A percentile compares a stretch with the other conserved stretches of the same genome.
Evolutionary conservation across 163 green algal genomes (phyloP).

Genomic region (Picocystis sp.): DNA sequence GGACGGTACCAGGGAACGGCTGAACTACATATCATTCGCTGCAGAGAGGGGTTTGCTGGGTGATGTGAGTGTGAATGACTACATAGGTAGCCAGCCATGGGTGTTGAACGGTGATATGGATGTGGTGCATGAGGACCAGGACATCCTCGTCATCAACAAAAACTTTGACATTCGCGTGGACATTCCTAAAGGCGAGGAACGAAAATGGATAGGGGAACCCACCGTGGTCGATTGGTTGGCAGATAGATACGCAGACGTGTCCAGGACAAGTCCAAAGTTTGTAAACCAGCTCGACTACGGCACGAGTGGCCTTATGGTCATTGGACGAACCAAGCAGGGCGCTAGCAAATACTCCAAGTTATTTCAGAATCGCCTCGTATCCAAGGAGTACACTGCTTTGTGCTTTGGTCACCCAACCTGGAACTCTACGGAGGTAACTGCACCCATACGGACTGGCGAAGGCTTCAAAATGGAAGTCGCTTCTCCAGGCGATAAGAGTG

Average conservation of each 20-base stretch:
- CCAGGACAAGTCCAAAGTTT: constrained; percentile 2
- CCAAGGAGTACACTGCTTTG: constrained; percentile 10
- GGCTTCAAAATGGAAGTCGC: constrained; percentile 9
- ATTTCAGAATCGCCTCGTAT: constrained; percentile 2
- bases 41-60: too few relatives aligned
- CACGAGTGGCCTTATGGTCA: constrained; percentile 9
- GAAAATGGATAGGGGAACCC: constrained; percentile 2
- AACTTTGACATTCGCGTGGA: constrained; percentile 10
- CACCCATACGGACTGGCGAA: not conserved
- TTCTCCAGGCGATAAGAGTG: too few relatives aligned
- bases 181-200: not conserved
- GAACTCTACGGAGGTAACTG: constrained; percentile 1
- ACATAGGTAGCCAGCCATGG: too few relatives aligned
- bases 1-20: too few relatives aligned
- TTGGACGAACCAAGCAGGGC: not conserved
- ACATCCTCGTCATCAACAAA: constrained; percentile 11
- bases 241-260: not conserved
- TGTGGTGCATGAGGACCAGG: not conserved
- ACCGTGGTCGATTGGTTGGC: constrained; percentile 7
- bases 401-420: constrained; percentile 7
- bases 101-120: too few relatives aligned
- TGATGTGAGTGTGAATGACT: too few relatives aligned
- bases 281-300: constrained; percentile 10
- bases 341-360: constrained; percentile 2
- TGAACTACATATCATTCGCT: too few relatives aligned